Conservation (phyloP, 768 basidiomycete species). For the Collybia sp. region DNA sequence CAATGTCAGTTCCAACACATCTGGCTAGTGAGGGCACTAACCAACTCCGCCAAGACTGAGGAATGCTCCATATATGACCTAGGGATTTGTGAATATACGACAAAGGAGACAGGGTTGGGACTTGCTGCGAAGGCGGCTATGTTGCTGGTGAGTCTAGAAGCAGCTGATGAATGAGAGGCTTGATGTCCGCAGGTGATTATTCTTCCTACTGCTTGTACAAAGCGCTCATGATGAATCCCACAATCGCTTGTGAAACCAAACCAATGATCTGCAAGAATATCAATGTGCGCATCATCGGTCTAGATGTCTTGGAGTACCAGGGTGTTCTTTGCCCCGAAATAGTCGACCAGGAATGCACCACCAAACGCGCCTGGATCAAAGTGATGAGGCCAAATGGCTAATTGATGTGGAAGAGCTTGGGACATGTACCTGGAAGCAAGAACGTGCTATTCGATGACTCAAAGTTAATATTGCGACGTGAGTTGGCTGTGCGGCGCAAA, state of each 20-base stretch:
- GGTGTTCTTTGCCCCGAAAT: conserved; percentile 67
- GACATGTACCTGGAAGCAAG: conserved; percentile 29
- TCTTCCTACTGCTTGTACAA: conserved; percentile 48
- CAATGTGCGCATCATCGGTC: not conserved
- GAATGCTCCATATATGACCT: conserved; percentile 89
- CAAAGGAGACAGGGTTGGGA: not conserved
- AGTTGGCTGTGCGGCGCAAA: not conserved
- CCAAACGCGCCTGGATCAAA: conserved; percentile 53
- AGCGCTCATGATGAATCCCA: conserved; percentile 90
- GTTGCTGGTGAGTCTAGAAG: conserved; percentile 45
- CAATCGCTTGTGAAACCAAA: conserved; percentile 65
- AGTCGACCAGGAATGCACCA: conserved; percentile 73
- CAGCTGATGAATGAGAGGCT: not conserved
- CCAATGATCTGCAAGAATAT: conserved; percentile 54
- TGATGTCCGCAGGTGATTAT: not conserved
- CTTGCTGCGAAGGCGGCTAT: conserved; percentile 72
- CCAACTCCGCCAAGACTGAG: conserved; percentile 84
- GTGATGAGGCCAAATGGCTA: conserved; percentile 19
- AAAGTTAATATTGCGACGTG: too few relatives aligned
- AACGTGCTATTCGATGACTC: conserved; percentile 19
- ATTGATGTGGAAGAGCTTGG: conserved; percentile 10
- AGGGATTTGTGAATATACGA: not conserved
- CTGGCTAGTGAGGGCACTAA: conserved; percentile 17
- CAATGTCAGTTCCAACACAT: too few relatives aligned
- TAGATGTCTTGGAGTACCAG: conserved; percentile 38